Base-by-base conservation (phyloP, 176 grass and related monocot species). In the Oryza punctata region DNA sequence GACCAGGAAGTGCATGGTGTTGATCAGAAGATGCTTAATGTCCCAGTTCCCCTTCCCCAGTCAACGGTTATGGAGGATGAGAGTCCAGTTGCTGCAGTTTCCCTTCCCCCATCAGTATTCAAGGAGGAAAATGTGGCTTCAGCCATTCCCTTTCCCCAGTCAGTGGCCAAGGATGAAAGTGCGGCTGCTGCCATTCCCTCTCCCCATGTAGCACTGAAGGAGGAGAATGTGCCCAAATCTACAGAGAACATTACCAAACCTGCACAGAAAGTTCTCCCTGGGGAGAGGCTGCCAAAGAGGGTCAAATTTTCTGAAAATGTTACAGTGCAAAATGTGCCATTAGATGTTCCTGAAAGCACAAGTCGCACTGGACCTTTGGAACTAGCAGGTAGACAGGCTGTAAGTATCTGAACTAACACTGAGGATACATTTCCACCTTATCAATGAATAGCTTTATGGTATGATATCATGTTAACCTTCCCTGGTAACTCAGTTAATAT, bases 231-330 rank as follows among this genome's bases (percentile, higher is more conserved):
- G 63, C 18, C 75, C 14, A 61, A 24, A 61, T 24, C 57, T 23
- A 1, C 29, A 21, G 65, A 47, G 16, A 84, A 76, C 35, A 63
- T 27, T 85, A 21, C 35, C 10, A 71, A 82, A 70, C 29, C 21
- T 16, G 25, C n/a, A 24, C 65, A 76, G 49, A 76, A 63, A 65
- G 73, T 40, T 70, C 30, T 72, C 19, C 10, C 27, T 49, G 87
- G 63, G 60, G 79, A 83, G 66, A 84, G 69, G 59, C 76, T 71
- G 27, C 26, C 76, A 46, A 92, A 90, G 77, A 92, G 75, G 69
- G 47, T 84, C 41, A 95, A 85, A 78, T 67, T 79, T 40, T 70
- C 72, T 59, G 28, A 87, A 52, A 82, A 75, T 74, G 7, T 70
- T 65, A 54, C 43, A 33, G 13, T 6, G 13, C 28, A 78, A 63